Base-by-base conservation (phyloP, 2,329 filamentous ascomycete species). In the Paraphaeosphaeria minitans region DNA sequence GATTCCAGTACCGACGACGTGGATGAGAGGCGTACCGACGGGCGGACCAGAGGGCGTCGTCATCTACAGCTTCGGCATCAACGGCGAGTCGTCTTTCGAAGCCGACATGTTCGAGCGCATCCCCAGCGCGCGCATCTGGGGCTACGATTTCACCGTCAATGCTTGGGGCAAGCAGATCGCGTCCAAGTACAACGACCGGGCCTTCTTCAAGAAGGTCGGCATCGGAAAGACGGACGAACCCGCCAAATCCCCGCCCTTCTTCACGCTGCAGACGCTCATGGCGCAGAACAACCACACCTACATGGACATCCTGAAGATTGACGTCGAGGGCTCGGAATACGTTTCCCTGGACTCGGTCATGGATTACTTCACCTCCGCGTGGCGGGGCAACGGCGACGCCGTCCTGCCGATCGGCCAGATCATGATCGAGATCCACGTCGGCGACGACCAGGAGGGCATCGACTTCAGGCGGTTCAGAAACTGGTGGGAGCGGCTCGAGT, bases 401-500 rank as follows among this genome's bases (percentile, higher is more conserved):
- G 66, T 73, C 22, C 50, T 74, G 10, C 72, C 72, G 5, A 70
- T 74, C 29, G 72, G 72, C 3, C 72, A 74, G 49, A 68, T 74
- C 37, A 73, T 74, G 72, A 73, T 74, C 22, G 72, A 74, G 52
- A 55, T 74, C 21, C 72, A 74, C 54, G 62, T 73, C 14, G 67
- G 66, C 13, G 65, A 71, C 10, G 55, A 60, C 37, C 29, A 52
- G 31, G 47, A 41, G 65, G 67, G 27, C 50, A 65, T 73, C 8
- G 65, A 67, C 48, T 74, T 73, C 58, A 62, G 57, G 9, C 62
- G 69, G 22, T 73, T 73, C 55, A 57, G 64, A 29, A 65, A 45
- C n/a, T 74, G 72, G 72, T 74, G 72, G 72, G 70, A 73, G 62
- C 58, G 72, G 19, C 56, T 74, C 22, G 72, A 74, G 63, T 64